These are phyloP conservation scores for Lactarius psammicola DNA, from an alignment of 768 basidiomycete genomes.

Conservation along the genomic window DNA sequence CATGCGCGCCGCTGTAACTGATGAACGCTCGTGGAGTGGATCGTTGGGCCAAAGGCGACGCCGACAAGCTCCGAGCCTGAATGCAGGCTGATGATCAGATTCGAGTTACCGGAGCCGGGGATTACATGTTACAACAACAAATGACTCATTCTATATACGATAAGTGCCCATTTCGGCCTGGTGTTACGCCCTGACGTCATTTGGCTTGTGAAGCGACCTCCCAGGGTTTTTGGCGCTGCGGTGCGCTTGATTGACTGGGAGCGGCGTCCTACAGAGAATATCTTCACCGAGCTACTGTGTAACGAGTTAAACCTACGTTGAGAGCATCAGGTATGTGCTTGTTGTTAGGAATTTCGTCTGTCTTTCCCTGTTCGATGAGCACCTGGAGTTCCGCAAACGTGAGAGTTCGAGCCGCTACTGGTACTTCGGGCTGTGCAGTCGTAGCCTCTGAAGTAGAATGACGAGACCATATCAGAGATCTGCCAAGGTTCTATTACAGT, in stretches of 20 bases:
- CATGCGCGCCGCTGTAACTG: not conserved
- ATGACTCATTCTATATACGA: not conserved
- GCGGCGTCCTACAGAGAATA: slow-evolving; percentile 44
- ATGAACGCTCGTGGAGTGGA: too few relatives aligned
- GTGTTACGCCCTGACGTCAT: slow-evolving; percentile 4
- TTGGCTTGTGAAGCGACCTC: slow-evolving; percentile 37
- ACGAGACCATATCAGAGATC: slow-evolving; percentile 1
- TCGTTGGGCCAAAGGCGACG: too few relatives aligned
- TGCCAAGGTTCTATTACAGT: not conserved
- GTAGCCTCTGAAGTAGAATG: not conserved
- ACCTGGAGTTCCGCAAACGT: slow-evolving; percentile 67
- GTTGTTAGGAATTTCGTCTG: slow-evolving; percentile 77
- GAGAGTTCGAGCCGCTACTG: slow-evolving; percentile 44
- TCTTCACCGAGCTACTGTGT: slow-evolving; percentile 6
- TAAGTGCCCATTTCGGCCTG: not conserved
- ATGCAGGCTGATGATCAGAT: too few relatives aligned
- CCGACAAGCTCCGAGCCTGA: not conserved
- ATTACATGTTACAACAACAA: not conserved
- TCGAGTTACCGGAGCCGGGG: not conserved
- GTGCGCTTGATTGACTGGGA: slow-evolving; percentile 55
- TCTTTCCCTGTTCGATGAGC: slow-evolving; percentile 67
- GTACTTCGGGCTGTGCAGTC: not conserved
- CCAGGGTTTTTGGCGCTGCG: slow-evolving; percentile 66
- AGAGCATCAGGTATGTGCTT: slow-evolving; percentile 63
- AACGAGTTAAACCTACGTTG: slow-evolving; percentile 47